These are phyloP conservation scores for Blastobotrys parvus DNA, from an alignment of 805 yeast genomes.

Conservation along the genomic window DNA sequence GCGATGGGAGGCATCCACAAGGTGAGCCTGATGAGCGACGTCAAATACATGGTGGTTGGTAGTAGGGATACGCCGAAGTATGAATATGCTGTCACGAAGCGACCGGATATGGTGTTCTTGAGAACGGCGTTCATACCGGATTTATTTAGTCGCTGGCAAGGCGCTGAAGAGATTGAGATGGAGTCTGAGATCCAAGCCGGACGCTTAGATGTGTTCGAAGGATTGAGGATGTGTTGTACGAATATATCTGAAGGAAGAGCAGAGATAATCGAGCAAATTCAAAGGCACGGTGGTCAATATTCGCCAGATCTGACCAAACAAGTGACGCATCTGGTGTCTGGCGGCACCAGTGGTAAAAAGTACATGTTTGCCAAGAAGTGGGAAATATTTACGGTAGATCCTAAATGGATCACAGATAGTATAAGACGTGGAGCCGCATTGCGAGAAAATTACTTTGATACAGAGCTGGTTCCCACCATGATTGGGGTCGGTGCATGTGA, in stretches of 20 bases:
- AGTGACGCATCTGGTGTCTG: constrained; percentile 26
- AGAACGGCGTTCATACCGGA: constrained; percentile 37
- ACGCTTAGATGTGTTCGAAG: constrained; percentile 23
- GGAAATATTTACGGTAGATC: constrained; percentile 35
- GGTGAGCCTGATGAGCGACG: constrained; percentile 43
- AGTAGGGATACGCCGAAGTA: constrained; percentile 45
- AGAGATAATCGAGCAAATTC: constrained; percentile 21
- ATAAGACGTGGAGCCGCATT: constrained; percentile 34
- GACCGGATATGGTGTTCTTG: constrained; percentile 49
- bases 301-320: constrained; percentile 20
- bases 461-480: constrained; percentile 21
- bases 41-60: constrained; percentile 46
- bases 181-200: constrained; percentile 19
- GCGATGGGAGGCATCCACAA: constrained; percentile 42
- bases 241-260: constrained; percentile 27
- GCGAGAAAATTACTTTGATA: constrained; percentile 30
- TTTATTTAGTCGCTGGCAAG: constrained; percentile 44
- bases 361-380: constrained; percentile 32
- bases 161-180: constrained; percentile 36
- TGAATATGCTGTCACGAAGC: constrained; percentile 36
- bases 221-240: constrained; percentile 31
- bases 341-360: constrained; percentile 26
- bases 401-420: constrained; percentile 39
- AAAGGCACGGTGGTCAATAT: constrained; percentile 29
- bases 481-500: constrained; percentile 29